Percentiles rank a stretch among this genome's conserved stretches.
Conservation (phyloP, 495 filamentous ascomycete species). For the Cercophora scortea region DNA sequence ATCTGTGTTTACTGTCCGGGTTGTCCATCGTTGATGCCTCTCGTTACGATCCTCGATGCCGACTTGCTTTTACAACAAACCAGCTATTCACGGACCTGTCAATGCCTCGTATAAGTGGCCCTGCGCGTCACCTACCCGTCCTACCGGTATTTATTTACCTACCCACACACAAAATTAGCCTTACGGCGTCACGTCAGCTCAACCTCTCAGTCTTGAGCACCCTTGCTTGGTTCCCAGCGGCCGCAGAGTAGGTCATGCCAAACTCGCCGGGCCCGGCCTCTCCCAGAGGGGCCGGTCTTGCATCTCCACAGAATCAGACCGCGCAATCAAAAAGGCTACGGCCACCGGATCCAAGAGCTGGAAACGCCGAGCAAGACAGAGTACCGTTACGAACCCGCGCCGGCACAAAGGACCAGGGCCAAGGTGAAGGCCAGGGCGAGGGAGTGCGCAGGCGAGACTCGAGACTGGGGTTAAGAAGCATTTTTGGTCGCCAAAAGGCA, state of each 20-base stretch:
- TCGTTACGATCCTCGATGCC: too few relatives aligned
- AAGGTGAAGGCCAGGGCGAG: constrained; percentile 12
- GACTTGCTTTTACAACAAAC: too few relatives aligned
- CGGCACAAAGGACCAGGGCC: constrained; percentile 14
- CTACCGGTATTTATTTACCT: not conserved
- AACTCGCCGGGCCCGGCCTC: constrained; percentile 11
- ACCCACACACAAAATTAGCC: not conserved
- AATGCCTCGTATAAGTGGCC: constrained; percentile 2
- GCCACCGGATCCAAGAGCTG: constrained; percentile 13
- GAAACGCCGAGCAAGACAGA: constrained; percentile 8
- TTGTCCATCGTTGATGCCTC: not conserved
- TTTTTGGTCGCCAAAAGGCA: constrained; percentile 35
- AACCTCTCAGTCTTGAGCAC: constrained; percentile 1
- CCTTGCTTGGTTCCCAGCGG: constrained; percentile 6
- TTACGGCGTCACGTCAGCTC: not conserved
- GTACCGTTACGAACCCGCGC: constrained; percentile 13
- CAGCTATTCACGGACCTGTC: not conserved
- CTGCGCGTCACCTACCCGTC: not conserved
- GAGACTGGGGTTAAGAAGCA: constrained; percentile 39
- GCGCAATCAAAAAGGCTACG: constrained; percentile 12
- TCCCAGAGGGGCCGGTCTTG: constrained; percentile 13
- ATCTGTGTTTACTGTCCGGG: not conserved
- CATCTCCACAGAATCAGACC: constrained; percentile 11
- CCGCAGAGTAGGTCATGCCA: constrained; percentile 11
- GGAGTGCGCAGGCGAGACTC: constrained; percentile 34